Evolutionary conservation across 2,329 filamentous ascomycete genomes (phyloP).

Genomic region (Sporothrix pseudoabietina): DNA sequence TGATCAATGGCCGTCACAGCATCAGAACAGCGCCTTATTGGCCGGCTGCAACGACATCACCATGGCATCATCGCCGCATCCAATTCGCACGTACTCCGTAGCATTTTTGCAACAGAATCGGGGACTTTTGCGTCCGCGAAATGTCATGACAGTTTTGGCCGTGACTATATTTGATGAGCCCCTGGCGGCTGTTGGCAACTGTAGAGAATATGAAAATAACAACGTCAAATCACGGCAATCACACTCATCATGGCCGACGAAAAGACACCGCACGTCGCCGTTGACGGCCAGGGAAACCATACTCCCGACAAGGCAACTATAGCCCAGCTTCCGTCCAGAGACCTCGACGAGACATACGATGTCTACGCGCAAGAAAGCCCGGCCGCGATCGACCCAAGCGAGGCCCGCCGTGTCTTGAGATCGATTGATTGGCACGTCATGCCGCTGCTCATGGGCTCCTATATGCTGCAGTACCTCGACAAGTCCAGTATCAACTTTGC

Average conservation of each 20-base stretch:
- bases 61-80: constrained; percentile 1
- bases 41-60: background rate
- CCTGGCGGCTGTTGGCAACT: no score
- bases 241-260: background rate
- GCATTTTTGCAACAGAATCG: background rate
- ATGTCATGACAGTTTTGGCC: background rate
- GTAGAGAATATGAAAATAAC: background rate
- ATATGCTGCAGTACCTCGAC: constrained; percentile 65
- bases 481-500: constrained; percentile 44
- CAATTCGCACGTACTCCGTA: constrained; percentile 12
- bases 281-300: background rate
- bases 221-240: background rate
- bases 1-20: constrained; percentile 2
- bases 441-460: constrained; percentile 59
- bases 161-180: background rate
- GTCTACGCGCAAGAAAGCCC: background rate
- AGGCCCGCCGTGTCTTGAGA: constrained; percentile 47
- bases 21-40: background rate
- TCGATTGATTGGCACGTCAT: constrained; percentile 62
- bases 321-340: background rate
- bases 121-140: background rate
- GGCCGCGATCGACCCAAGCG: constrained; percentile 27
- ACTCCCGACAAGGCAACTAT: background rate
- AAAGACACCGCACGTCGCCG: background rate
- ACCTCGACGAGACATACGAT: constrained; percentile 15